Conservation (phyloP, 768 basidiomycete genomes). For the Dioszegia hungarica region DNA sequence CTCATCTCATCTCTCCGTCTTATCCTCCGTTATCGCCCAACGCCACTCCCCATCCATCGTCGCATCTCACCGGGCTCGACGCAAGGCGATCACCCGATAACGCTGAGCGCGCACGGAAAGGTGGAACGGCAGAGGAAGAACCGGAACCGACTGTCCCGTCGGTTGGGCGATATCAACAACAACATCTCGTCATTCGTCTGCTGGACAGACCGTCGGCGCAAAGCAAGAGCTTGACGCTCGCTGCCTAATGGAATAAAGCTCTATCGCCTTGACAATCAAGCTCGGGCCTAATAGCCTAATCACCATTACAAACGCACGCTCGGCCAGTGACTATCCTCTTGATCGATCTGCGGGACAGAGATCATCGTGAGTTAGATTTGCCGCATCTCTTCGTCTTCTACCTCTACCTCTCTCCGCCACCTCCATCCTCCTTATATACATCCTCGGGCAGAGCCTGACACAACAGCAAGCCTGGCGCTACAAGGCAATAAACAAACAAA, state of each 20-base stretch:
- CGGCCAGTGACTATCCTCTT: too few relatives aligned
- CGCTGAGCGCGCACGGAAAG: neutral
- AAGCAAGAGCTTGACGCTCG: too few relatives aligned
- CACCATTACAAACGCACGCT: too few relatives aligned
- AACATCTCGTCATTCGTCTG: too few relatives aligned
- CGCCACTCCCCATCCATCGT: neutral
- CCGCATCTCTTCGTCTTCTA: neutral
- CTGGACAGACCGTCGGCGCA: too few relatives aligned
- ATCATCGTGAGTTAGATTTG: neutral
- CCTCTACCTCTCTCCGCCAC: neutral
- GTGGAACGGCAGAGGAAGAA: neutral
- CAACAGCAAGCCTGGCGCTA: conserved; percentile 9
- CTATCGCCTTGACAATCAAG: too few relatives aligned
- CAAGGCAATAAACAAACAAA: neutral
- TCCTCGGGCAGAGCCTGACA: conserved; percentile 4
- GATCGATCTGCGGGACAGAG: conserved; percentile 4
- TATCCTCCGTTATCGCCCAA: neutral
- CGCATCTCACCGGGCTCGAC: neutral
- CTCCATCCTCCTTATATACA: neutral
- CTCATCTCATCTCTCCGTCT: neutral
- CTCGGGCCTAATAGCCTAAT: too few relatives aligned
- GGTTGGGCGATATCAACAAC: neutral
- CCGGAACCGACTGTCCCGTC: neutral
- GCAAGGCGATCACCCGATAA: neutral
- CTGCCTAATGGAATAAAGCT: too few relatives aligned